These are phyloP conservation scores for Closterium sp. DNA, from an alignment of 139 green algal genomes.

Conservation along the genomic window DNA sequence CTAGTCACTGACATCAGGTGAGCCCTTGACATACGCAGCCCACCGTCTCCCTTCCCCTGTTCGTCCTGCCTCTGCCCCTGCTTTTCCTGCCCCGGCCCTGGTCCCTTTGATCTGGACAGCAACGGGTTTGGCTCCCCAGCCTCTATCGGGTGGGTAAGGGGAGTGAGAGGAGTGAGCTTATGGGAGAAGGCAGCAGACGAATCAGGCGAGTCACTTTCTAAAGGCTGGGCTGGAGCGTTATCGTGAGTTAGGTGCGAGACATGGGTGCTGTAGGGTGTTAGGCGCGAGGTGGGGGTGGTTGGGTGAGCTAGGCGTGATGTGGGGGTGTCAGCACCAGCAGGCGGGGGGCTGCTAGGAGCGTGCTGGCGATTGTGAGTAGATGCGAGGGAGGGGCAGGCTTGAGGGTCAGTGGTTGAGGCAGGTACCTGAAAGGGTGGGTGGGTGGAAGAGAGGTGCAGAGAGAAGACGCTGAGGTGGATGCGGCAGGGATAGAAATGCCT, in stretches of 20 bases:
- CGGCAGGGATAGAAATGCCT: too few relatives aligned
- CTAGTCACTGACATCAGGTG: not conserved
- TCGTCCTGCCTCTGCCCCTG: not conserved
- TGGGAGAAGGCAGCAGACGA: not conserved
- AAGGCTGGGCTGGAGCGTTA: not conserved
- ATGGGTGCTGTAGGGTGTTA: not conserved
- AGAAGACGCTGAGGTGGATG: too few relatives aligned
- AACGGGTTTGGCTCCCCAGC: not conserved
- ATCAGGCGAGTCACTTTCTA: not conserved
- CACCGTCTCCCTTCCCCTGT: not conserved
- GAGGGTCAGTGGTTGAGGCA: not conserved
- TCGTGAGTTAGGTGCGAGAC: not conserved
- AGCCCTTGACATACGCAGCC: not conserved
- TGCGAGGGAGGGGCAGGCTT: not conserved
- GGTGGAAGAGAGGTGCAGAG: too few relatives aligned
- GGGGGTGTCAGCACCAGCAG: not conserved
- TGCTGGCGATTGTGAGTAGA: not conserved
- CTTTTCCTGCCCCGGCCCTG: too few relatives aligned
- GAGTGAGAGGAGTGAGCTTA: not conserved
- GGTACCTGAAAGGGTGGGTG: not conserved
- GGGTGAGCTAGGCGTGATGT: not conserved
- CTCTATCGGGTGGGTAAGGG: not conserved
- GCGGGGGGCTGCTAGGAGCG: not conserved
- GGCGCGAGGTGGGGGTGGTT: not conserved
- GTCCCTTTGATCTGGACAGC: too few relatives aligned